Evolutionary conservation across 202 grass and related monocot genomes (phyloP), one percentile per base, ranked within the genome.

Genomic region (Setaria italica): DNA sequence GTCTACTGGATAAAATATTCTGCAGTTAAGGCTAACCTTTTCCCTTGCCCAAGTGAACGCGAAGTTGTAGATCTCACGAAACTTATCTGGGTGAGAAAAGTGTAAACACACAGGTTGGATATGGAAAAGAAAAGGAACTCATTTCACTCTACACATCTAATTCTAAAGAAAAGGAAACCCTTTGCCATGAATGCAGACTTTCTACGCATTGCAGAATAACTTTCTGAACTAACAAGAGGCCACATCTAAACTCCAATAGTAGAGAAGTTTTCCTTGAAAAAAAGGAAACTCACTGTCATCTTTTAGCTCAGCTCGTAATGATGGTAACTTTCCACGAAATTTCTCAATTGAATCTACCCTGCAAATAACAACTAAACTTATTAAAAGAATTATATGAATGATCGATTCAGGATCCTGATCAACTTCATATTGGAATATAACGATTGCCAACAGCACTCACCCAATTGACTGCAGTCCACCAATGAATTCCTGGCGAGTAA

Each of bases 21-120:
- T 72, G 67, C 30, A 71, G 45, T 19, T 72, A 65, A 80, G 35
- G 19, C 65, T 69, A 91, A 97, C 97, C 97, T 99, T 96, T 87
- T 99, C 97, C 74, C 88, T 93, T 81, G 97, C 97, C 97, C 97
- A 99, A 85, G 79, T 77, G 91, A 99, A 99, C 37, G 97, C 90
- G 34, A 99, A 99, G 87, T 92, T 94, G 92, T 99, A 99, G 69
- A 99, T 99, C 71, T 99, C 97, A 88, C 92, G 85, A 65, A 99
- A 99, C 73, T 99, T 99, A 82, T 99, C 97, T 99, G 97, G 45
- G 49, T 82, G 72, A 89, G 55, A 57, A 62, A 86, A 81, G 62
- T 85, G 47, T 30, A 67, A 83, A 83, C 20, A 74, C 32, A 82
- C 25, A 72, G 30, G 25, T 86, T 89, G 33, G 84, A 60, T 39